phyloP scores from a whole-genome alignment of 108 stramenopile genomes.

The Schizochytrium sp. region DNA sequence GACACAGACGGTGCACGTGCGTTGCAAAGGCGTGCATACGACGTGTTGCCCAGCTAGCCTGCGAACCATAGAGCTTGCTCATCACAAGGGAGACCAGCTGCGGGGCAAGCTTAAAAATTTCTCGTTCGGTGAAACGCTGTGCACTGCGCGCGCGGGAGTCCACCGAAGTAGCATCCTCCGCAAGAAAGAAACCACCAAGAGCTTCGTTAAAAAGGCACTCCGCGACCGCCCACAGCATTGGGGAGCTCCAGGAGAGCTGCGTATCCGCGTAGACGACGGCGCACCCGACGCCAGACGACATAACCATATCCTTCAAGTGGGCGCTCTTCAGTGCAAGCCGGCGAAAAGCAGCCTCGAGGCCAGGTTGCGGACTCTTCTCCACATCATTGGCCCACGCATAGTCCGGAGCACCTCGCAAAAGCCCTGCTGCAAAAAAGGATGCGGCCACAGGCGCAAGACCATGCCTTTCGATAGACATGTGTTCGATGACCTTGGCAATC shows the following conservation, averaged over 20 bases:
- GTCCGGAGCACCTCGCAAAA: neutral
- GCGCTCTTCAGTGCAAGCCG: neutral
- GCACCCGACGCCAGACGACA: neutral
- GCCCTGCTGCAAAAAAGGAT: neutral
- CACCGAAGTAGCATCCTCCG: neutral
- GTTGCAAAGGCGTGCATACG: neutral
- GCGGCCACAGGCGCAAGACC: neutral
- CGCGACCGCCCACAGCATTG: neutral
- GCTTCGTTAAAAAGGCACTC: neutral
- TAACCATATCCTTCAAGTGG: neutral
- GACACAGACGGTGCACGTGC: neutral
- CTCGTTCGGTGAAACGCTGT: neutral
- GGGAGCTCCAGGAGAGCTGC: neutral
- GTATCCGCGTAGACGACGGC: neutral
- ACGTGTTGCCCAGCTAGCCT: neutral
- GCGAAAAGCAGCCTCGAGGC: neutral
- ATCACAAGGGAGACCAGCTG: neutral
- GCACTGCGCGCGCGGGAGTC: neutral
- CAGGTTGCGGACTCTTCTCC: neutral
- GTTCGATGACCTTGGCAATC: neutral
- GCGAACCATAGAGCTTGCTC: neutral
- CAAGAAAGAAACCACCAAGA: neutral
- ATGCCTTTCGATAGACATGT: neutral
- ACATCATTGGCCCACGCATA: constrained; percentile 9
- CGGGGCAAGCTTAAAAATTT: neutral